Evolutionary conservation across 2,329 filamentous ascomycete genomes (phyloP).

Genomic region (Rhinocladiella similis): DNA sequence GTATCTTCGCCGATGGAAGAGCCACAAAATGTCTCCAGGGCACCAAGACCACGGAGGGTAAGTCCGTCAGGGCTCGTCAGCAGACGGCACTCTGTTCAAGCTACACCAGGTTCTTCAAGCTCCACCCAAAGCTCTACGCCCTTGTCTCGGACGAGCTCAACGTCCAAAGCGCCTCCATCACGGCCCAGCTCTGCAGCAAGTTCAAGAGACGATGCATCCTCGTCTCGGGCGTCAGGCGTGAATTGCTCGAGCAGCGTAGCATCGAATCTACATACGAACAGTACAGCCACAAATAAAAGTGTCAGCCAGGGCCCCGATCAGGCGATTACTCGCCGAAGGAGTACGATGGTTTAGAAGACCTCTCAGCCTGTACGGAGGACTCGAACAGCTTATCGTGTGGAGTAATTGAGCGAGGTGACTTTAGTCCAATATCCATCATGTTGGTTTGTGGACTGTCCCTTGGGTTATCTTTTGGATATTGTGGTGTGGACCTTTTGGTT

Average conservation of each 20-base stretch:
- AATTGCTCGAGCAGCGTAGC: slow-evolving; percentile 20
- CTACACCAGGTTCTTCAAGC: slow-evolving; percentile 7
- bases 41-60: slow-evolving; percentile 11
- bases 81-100: slow-evolving; percentile 22
- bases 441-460: too few relatives aligned
- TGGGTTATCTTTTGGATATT: too few relatives aligned
- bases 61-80: not conserved
- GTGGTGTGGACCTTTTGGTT: too few relatives aligned
- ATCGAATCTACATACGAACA: slow-evolving; percentile 3
- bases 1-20: slow-evolving; percentile 20
- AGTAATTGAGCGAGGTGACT: not conserved
- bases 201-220: not conserved
- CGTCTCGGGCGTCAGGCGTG: not conserved
- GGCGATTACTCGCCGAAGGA: not conserved
- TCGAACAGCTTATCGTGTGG: not conserved
- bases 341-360: not conserved
- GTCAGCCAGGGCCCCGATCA: not conserved
- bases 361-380: not conserved
- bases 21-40: slow-evolving; percentile 1
- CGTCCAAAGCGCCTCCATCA: not conserved
- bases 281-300: not conserved
- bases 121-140: not conserved
- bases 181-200: slow-evolving; percentile 6
- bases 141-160: not conserved
- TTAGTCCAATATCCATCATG: not conserved